These are phyloP conservation scores for Dipodascopsis tothii DNA, from an alignment of 805 yeast species.

Conservation along the genomic window DNA sequence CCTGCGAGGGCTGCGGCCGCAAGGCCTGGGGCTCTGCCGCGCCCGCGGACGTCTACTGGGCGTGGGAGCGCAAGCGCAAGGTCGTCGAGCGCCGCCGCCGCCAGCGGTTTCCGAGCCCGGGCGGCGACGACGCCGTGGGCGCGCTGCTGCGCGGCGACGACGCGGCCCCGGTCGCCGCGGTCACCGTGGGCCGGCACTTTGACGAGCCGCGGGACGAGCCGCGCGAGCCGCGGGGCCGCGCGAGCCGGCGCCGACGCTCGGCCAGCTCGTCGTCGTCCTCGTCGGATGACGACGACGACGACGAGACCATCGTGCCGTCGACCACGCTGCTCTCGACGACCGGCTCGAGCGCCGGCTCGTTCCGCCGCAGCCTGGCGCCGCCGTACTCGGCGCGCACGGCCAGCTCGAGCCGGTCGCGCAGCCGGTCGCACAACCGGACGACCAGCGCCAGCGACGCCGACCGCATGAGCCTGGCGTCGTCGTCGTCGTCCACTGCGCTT, in stretches of 20 bases:
- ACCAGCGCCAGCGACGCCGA: background rate
- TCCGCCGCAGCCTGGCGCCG: background rate
- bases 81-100: constrained; percentile 6
- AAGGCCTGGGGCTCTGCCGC: constrained; percentile 23
- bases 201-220: background rate
- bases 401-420: background rate
- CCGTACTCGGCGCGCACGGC: background rate
- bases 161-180: background rate
- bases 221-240: background rate
- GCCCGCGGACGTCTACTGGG: constrained; percentile 9
- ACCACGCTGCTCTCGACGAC: background rate
- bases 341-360: background rate
- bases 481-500: background rate
- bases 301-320: background rate
- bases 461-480: background rate
- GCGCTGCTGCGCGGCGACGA: background rate
- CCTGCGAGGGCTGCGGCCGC: constrained; percentile 24
- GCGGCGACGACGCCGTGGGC: background rate
- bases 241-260: background rate
- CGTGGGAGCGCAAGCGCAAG: constrained; percentile 18
- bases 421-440: background rate
- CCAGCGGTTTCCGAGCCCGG: constrained; percentile 1
- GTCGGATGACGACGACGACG: background rate
- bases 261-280: background rate
- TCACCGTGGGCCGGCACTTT: background rate